A percentile compares a stretch with the other conserved stretches of the same genome.
phyloP scores from a whole-genome alignment of 345 rosid species.

The Kernera saxatilis region DNA sequence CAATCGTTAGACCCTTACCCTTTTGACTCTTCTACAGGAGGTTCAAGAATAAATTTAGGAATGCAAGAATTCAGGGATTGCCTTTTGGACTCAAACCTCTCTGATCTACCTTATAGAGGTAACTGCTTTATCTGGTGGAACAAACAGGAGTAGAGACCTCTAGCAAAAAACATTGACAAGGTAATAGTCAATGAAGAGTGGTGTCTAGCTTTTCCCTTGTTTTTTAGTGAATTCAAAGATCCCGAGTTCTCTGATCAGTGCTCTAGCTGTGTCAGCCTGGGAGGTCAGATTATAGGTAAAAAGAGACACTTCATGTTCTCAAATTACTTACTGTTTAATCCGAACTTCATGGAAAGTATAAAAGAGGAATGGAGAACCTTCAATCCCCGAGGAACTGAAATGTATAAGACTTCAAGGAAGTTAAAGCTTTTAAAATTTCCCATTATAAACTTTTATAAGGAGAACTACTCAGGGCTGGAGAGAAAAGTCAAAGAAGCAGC shows the following conservation, averaged over 20 bases:
- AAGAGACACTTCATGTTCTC: too few species aligned
- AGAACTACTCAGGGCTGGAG: too few species aligned
- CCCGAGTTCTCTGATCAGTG: neutral
- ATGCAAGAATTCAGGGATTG: neutral
- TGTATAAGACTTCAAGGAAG: too few species aligned
- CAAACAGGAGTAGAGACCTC: neutral
- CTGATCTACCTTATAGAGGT: neutral
- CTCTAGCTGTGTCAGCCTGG: neutral
- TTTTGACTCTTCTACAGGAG: neutral
- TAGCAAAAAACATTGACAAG: too few species aligned
- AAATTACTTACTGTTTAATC: too few species aligned
- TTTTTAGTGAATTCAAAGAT: neutral
- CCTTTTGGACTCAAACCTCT: accelerated
- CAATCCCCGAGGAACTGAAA: too few species aligned
- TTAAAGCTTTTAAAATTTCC: too few species aligned
- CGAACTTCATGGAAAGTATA: too few species aligned
- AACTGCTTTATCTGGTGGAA: neutral
- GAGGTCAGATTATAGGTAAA: too few species aligned
- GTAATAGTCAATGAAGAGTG: neutral
- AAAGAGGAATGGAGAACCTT: too few species aligned
- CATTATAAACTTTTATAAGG: too few species aligned
- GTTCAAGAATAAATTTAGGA: neutral
- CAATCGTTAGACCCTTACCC: neutral
- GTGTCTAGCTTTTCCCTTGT: neutral
- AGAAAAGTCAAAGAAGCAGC: too few species aligned